A percentile compares a stretch with the other conserved stretches of the same genome.
These are phyloP conservation scores for Vickermania spadyakhi DNA, from an alignment of 208 protist genomes.

Conservation along the genomic window DNA sequence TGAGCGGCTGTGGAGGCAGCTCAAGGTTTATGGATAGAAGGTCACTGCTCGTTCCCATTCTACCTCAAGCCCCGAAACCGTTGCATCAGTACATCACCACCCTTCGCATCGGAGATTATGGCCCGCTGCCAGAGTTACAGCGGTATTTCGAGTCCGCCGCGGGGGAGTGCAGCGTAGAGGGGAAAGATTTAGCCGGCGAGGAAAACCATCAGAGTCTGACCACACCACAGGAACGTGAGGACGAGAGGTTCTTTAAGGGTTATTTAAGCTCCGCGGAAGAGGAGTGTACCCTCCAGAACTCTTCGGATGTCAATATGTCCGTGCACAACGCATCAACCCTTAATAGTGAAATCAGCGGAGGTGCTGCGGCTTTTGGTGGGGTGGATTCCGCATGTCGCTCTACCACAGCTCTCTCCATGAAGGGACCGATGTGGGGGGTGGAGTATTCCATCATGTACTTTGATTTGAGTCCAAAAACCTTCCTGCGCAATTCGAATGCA, in stretches of 20 bases:
- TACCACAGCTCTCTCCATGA: background rate
- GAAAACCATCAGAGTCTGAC: no score
- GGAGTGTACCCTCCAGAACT: background rate
- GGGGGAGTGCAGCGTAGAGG: background rate
- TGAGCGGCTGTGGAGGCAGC: no score
- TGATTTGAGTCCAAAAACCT: background rate
- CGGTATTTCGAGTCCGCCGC: background rate
- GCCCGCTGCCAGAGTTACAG: background rate
- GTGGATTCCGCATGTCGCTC: no score
- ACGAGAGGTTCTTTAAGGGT: background rate
- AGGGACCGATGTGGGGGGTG: background rate
- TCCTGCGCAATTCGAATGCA: constrained; percentile 4
- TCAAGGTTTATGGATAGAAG: background rate
- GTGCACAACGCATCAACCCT: background rate
- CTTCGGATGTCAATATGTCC: no score
- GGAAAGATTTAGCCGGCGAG: background rate
- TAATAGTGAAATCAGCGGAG: background rate
- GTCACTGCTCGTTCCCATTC: background rate
- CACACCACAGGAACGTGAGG: background rate
- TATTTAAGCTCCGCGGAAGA: background rate
- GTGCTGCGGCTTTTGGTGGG: no score
- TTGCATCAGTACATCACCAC: background rate
- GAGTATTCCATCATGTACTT: background rate
- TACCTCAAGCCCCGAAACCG: background rate
- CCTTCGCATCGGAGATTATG: background rate